These are phyloP conservation scores for Hanseniaspora vineae DNA, from an alignment of 805 yeast species.

Conservation along the genomic window DNA sequence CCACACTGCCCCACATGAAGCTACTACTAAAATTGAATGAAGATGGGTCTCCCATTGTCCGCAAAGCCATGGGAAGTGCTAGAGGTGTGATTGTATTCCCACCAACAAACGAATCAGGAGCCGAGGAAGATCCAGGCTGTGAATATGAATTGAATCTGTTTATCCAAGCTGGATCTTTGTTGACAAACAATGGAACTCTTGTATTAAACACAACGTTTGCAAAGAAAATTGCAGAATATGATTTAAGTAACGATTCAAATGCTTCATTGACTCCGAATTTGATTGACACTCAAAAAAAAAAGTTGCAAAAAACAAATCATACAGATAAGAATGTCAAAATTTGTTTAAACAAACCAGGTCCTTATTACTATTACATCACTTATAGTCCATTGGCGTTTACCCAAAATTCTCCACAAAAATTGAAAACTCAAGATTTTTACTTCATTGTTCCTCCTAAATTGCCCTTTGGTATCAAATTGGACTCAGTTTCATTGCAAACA, in stretches of 20 bases:
- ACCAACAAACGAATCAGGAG: background rate
- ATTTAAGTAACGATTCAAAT: background rate
- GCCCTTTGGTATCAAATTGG: conserved; percentile 51
- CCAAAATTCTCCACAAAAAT: background rate
- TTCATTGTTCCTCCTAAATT: conserved; percentile 76
- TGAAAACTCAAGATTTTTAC: conserved; percentile 42
- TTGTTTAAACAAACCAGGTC: conserved; percentile 54
- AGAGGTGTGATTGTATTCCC: background rate
- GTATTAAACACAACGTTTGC: background rate
- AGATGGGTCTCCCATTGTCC: background rate
- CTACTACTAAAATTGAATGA: background rate
- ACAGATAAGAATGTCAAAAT: background rate
- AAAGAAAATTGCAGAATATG: background rate
- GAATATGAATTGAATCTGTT: background rate
- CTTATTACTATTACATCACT: conserved; percentile 60
- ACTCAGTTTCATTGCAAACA: conserved; percentile 70
- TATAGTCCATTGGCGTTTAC: conserved; percentile 30
- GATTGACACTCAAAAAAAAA: too few species aligned
- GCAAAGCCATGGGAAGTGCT: background rate
- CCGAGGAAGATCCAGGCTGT: background rate
- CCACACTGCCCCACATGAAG: too few species aligned
- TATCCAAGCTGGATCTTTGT: background rate
- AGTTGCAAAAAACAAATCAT: background rate
- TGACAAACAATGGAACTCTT: background rate
- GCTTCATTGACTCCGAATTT: too few species aligned